Base-by-base conservation (phyloP, 2,329 filamentous ascomycete species). In the Aspergillus novofumigatus region DNA sequence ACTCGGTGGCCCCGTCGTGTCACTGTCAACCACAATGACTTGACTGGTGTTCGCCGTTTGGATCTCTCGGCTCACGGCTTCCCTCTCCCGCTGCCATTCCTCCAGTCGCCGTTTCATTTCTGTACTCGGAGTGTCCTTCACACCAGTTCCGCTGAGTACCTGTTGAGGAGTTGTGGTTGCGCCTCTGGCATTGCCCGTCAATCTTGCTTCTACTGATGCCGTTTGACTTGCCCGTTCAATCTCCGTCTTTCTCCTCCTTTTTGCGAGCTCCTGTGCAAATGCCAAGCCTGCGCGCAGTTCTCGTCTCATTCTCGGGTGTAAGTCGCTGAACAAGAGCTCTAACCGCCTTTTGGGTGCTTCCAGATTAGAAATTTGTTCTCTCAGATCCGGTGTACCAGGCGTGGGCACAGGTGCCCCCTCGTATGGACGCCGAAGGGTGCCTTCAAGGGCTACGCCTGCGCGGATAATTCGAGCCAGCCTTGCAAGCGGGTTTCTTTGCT, bases 61-160 rank as follows among this genome's bases (percentile, higher is more conserved):
- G 49, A 79, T 79, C 52, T 78, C 68, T 23, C 69, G 71, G 56
- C 76, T 78, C 26, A 79, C 70, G 10, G 69, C 71, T 55, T 78
- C 74, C 56, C 78, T 73, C 62, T 80, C 77, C 20, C 68, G 67
- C 56, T 79, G 77, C 76, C 76, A 80, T 59, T 76, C 69, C 35
- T 61, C 68, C 67, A 78, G 72, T 26, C 71, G 69, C 52, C 59
- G 67, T 53, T 62, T 63, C 64, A 70, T 71, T 53, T 62, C 62
- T 1, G 65, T 56, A 23, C 60, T 54, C 25, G 62, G 60, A 5
- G 60, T 59, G n/a, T 59, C 54, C 25, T 58, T 35, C 20, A 55
- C 21, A 9, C 38, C 26, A 6, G 35, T 21, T 32, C 44, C 52
- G 42, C 47, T 51, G 25, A 53, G 49, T 29, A 47, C 51, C 42